A percentile compares a stretch with the other conserved stretches of the same genome.
Conservation (phyloP, 768 basidiomycete species). For the Rickenella mellea region DNA sequence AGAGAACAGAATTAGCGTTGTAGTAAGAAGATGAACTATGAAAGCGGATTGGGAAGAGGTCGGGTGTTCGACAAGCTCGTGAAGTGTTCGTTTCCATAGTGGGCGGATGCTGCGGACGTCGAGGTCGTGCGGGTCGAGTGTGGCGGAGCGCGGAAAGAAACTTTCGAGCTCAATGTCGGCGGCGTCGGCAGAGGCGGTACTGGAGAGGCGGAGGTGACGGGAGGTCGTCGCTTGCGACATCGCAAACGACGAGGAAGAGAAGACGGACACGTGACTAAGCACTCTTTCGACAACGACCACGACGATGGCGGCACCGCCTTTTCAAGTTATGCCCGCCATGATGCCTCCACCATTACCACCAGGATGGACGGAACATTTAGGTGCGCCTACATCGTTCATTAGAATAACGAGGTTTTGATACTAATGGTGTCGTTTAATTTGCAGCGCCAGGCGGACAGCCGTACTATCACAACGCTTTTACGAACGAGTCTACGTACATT, state of each 20-base stretch:
- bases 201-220: too few relatives aligned
- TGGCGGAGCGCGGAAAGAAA: slow-evolving; percentile 25
- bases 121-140: slow-evolving; percentile 24
- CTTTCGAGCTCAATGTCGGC: slow-evolving; percentile 18
- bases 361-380: slow-evolving; percentile 84
- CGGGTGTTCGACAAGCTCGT: slow-evolving; percentile 71
- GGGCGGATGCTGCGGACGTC: slow-evolving; percentile 26
- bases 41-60: slow-evolving; percentile 71
- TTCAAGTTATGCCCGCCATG: too few relatives aligned
- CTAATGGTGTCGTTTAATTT: too few relatives aligned
- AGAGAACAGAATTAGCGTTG: slow-evolving; percentile 62
- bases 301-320: too few relatives aligned
- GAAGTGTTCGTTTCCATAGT: slow-evolving; percentile 56
- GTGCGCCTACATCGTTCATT: too few relatives aligned
- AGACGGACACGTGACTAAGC: too few relatives aligned
- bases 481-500: slow-evolving; percentile 79
- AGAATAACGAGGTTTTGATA: slow-evolving; percentile 1
- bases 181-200: not conserved
- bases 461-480: slow-evolving; percentile 81
- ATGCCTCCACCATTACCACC: slow-evolving; percentile 58
- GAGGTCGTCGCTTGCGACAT: too few relatives aligned
- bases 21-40: slow-evolving; percentile 60
- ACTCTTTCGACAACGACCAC: too few relatives aligned
- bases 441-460: slow-evolving; percentile 65
- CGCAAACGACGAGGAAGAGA: too few relatives aligned